Evolutionary conservation across 768 basidiomycete genomes (phyloP).

Genomic region (Lactarius hengduanensis): DNA sequence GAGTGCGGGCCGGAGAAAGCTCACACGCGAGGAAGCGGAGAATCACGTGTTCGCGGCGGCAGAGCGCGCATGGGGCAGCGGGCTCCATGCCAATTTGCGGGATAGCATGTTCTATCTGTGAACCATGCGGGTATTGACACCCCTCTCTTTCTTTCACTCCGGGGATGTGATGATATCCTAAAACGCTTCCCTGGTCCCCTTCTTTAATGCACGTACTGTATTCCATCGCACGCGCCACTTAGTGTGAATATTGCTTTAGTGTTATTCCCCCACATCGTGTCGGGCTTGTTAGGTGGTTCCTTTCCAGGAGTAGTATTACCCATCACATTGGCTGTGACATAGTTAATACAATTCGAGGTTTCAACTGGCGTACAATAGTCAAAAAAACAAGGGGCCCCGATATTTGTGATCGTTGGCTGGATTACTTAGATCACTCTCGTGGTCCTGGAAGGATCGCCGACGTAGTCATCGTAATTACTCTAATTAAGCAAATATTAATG

Average conservation of each 20-base stretch:
- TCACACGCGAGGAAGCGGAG: conserved; percentile 36
- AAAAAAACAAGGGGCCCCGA: too few relatives aligned
- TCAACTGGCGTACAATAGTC: too few relatives aligned
- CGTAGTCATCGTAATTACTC: too few relatives aligned
- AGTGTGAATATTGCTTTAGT: neutral
- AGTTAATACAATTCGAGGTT: too few relatives aligned
- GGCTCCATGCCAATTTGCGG: conserved; percentile 52
- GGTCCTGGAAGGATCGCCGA: too few relatives aligned
- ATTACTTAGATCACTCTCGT: too few relatives aligned
- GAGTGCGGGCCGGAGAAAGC: conserved; percentile 25
- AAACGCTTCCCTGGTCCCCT: neutral
- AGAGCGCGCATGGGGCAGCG: conserved; percentile 36
- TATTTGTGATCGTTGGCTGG: too few relatives aligned
- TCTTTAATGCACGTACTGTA: neutral
- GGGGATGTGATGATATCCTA: neutral
- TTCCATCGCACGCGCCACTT: neutral
- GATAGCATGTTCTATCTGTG: conserved; percentile 78
- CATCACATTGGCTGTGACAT: too few relatives aligned
- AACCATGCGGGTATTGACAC: conserved; percentile 25
- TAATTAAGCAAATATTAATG: too few relatives aligned
- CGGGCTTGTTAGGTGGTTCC: neutral
- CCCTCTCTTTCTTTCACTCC: neutral
- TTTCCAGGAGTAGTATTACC: neutral
- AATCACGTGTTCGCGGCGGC: conserved; percentile 43
- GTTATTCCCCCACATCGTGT: neutral